Evolutionary conservation across 23 red algal genomes (phyloP).

Genomic region (Cyanidium caldarium): DNA sequence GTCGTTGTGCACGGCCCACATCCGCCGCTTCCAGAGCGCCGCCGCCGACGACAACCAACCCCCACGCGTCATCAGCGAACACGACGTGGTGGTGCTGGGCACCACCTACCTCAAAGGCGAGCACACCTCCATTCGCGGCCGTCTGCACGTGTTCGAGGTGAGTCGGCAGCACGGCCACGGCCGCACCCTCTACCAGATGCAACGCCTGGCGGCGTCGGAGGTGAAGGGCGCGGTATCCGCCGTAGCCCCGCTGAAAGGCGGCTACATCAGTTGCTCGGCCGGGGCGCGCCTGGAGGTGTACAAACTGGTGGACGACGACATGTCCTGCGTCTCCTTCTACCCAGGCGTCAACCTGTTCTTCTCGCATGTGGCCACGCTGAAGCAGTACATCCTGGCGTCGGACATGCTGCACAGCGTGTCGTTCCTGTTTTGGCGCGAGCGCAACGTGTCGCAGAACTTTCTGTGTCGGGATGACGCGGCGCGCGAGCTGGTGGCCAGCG

Average conservation of each 20-base stretch:
- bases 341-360: slow-evolving; percentile 61
- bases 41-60: neutral
- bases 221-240: slow-evolving; percentile 72
- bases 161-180: slow-evolving; percentile 50
- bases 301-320: slow-evolving; percentile 91
- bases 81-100: slow-evolving; percentile 69
- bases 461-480: slow-evolving; percentile 63
- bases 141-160: slow-evolving; percentile 77
- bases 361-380: slow-evolving; percentile 45
- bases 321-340: slow-evolving; percentile 79
- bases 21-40: neutral
- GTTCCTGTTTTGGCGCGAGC: slow-evolving; percentile 70
- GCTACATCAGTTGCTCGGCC: slow-evolving; percentile 47
- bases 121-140: slow-evolving; percentile 58
- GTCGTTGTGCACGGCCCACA: neutral
- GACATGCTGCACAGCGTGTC: slow-evolving; percentile 68
- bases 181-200: slow-evolving; percentile 71
- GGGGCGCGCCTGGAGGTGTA: slow-evolving; percentile 84
- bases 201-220: slow-evolving; percentile 81
- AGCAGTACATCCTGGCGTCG: slow-evolving; percentile 78
- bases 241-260: slow-evolving; percentile 58
- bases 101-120: slow-evolving; percentile 77
- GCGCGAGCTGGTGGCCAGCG: slow-evolving; percentile 33
- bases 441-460: slow-evolving; percentile 95
- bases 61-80: neutral